Evolutionary conservation across 192 early-diverging fungal species (phyloP), one percentile per base, ranked within the genome.

Genomic region (Helicostylum pulchrum): DNA sequence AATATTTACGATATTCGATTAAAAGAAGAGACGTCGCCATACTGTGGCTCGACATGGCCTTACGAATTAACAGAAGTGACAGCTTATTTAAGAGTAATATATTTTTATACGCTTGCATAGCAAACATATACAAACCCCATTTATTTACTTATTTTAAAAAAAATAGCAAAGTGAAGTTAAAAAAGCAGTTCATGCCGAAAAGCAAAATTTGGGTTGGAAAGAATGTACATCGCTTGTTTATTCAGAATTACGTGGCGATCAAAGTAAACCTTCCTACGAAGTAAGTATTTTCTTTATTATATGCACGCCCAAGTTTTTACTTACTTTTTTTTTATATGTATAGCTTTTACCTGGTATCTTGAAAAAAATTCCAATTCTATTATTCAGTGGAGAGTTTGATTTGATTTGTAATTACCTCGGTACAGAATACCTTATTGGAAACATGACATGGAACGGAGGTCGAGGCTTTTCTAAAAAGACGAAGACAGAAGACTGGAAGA

Each of bases 331-430:
- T 3, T 44, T 47, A 45, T 50, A 32, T 43, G 49, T 4, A 21
- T 68, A 90, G 87, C 76, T 91, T 2, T 45, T 93, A 10, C 85
- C 92, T 15, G 70, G 56, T 15, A 65, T 93, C 4, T 62, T 93
- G 39, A 62, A 76, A 3, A 66, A 87, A 42, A 75, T 81, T 7
- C 65, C 67, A 14, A 67, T 92, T 1, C 51, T 88, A 50, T 65
- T 92, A 3, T 45, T 74, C 46, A 92, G 89, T 64, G 92, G 92
- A 5, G 88, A 90, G 43, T 65, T 83, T 60, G 92, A 94, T 65
- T 65, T 93, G 53, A 91, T 93, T 54, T 94, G 92, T 68, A 94
- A 94, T 67, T 77, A 79, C 51, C 63, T 85, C 21, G 92, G 92
- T 20, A 86, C 85, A 0, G 75, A 85, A 56, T 81, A 80, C 46